Evolutionary conservation across 2,329 filamentous ascomycete genomes (phyloP), one percentile per base, ranked within the genome.

Genomic region (Esteya vermicola): DNA sequence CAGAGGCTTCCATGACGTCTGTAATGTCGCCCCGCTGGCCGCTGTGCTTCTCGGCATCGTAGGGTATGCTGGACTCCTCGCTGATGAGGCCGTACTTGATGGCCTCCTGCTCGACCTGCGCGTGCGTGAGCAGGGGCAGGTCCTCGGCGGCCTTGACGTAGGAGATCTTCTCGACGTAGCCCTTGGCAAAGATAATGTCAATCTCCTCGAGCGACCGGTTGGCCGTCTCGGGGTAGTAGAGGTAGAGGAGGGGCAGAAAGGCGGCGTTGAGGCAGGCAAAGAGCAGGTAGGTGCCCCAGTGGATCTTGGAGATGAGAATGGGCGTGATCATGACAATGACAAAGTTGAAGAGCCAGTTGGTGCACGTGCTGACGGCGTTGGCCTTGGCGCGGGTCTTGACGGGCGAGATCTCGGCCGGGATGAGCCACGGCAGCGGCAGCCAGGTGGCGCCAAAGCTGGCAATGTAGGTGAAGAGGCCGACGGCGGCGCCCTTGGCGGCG

Each of bases 171-270:
- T n/a, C n/a, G n/a, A n/a, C n/a, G n/a, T n/a, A n/a, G 16, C 16
- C 16, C 39, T 50, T 46, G 22, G 46, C 23, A 41, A 70, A 70
- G 48, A 70, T 57, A 20, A 60, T 54, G 47, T 71, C 67, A 26
- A 72, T 67, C 43, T 72, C 65, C 46, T 72, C 68, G 0, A 72
- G 57, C 2, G 54, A 57, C 9, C 68, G 52, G 31, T 64, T 63
- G 20, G 55, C 58, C 0, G 70, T 75, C 49, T 75, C 72, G 0
- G 71, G 70, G 36, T 67, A 71, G 48, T 65, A 60, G 41, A 62
- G 58, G 48, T 62, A 66, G 2, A 64, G 51, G 6, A 63, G 49
- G 0, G 62, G 63, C 1, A 65, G 51, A 36, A 64, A 65, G 10
- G 50, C 47, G 19, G 68, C 57, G 46, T 70, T 69, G 9, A 65